Evolutionary conservation across 768 basidiomycete genomes (phyloP).

Genomic region (Lepiota subincarnata): DNA sequence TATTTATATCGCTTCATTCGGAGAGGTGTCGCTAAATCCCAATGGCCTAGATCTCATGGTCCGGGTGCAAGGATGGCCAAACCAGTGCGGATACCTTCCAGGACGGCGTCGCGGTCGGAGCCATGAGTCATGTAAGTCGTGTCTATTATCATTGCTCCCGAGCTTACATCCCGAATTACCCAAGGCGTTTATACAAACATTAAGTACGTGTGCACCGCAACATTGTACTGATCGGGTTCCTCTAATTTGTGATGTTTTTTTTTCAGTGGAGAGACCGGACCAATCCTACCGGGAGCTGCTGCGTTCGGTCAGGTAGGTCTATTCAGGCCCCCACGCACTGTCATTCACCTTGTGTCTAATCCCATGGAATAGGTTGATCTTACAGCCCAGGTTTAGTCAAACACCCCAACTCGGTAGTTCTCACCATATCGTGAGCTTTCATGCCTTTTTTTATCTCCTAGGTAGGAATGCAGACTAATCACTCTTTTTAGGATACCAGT

Average conservation of each 20-base stretch:
- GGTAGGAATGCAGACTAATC: neutral
- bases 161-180: neutral
- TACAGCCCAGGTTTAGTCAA: conserved; percentile 61
- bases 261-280: conserved; percentile 41
- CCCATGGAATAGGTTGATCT: conserved; percentile 37
- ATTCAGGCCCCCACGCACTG: too few relatives aligned
- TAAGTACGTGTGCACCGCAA: conserved; percentile 31
- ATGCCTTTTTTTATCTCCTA: neutral
- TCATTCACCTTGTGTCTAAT: neutral
- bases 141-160: neutral
- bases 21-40: neutral
- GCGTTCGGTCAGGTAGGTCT: conserved; percentile 45
- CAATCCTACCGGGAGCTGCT: conserved; percentile 69
- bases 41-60: conserved; percentile 56
- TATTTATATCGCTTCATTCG: neutral
- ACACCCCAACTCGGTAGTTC: conserved; percentile 73
- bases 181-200: conserved; percentile 58
- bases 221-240: neutral
- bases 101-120: conserved; percentile 64
- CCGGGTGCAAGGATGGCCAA: conserved; percentile 67
- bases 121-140: conserved; percentile 69
- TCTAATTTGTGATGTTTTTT: neutral
- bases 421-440: conserved; percentile 51
- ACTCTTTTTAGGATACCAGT: conserved; percentile 27
- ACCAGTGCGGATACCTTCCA: conserved; percentile 70